Conservation (phyloP, 176 grass and related monocot genomes). For the Urochloa ruziziensis region DNA sequence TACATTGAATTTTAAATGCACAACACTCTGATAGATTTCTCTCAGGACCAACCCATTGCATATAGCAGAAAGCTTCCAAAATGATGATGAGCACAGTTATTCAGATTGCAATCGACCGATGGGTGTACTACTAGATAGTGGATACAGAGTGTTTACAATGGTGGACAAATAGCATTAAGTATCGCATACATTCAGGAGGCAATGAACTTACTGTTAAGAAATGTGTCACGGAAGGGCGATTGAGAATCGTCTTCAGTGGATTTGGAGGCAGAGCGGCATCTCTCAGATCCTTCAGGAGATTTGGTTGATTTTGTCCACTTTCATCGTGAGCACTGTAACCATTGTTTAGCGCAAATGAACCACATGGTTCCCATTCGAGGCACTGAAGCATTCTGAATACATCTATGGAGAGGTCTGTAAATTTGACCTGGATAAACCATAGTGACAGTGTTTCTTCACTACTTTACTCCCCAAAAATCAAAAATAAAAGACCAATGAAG, state of each 20-base stretch:
- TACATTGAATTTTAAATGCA: background rate
- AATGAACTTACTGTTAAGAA: conserved; percentile 62
- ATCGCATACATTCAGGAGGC: background rate
- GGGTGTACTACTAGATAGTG: background rate
- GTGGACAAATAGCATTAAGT: background rate
- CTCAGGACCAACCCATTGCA: background rate
- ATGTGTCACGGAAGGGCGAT: conserved; percentile 73
- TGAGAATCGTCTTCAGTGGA: conserved; percentile 75
- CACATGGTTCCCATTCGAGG: conserved; percentile 93
- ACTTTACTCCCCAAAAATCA: background rate
- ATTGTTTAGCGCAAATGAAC: conserved; percentile 71
- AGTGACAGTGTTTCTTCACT: background rate
- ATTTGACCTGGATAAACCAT: conserved; percentile 71
- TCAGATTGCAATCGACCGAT: background rate
- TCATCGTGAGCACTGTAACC: conserved; percentile 54
- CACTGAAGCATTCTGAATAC: conserved; percentile 95
- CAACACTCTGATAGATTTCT: background rate
- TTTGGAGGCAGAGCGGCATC: conserved; percentile 80
- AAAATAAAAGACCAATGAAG: background rate
- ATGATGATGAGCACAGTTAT: background rate
- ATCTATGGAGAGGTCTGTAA: conserved; percentile 85
- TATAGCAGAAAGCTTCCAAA: background rate
- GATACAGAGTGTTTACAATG: background rate
- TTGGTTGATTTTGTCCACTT: conserved; percentile 54
- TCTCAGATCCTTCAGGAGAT: conserved; percentile 77